Conservation (phyloP, 163 green algal species). For the Trebouxiophyceae sp. region DNA sequence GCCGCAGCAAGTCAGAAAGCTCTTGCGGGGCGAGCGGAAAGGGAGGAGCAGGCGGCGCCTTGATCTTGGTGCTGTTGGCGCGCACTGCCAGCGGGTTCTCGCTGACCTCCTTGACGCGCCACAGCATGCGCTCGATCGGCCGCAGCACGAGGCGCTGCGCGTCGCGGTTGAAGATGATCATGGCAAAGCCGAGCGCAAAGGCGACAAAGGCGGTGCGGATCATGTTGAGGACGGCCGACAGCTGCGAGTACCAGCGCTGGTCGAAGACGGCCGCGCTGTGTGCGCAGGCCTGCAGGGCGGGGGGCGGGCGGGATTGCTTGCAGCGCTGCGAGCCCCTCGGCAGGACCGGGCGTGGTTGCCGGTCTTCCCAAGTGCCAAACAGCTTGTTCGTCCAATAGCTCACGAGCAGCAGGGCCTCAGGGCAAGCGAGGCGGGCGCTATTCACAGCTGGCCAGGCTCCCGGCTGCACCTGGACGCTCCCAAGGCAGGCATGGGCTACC, state of each 20-base stretch:
- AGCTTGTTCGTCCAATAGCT: too few species aligned
- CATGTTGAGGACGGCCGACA: conserved; percentile 73
- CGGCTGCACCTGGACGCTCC: too few species aligned
- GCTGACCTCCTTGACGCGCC: conserved; percentile 51
- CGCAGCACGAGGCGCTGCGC: conserved; percentile 73
- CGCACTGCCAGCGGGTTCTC: conserved; percentile 56
- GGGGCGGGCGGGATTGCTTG: too few species aligned
- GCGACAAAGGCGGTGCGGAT: conserved; percentile 75
- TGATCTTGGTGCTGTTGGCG: conserved; percentile 23
- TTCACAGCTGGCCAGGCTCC: too few species aligned
- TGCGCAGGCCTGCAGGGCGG: neutral
- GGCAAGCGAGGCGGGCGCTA: too few species aligned
- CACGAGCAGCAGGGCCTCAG: too few species aligned
- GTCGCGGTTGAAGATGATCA: conserved; percentile 77
- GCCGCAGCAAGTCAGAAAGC: too few species aligned
- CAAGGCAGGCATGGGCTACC: too few species aligned
- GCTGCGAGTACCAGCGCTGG: conserved; percentile 50
- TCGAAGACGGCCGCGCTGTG: conserved; percentile 43
- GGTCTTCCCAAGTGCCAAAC: too few species aligned
- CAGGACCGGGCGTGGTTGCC: too few species aligned
- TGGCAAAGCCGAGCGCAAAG: conserved; percentile 59
- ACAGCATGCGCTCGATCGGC: conserved; percentile 90
- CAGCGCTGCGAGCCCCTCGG: too few species aligned
- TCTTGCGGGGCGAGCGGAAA: too few species aligned
- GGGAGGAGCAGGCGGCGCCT: conserved; percentile 11